Evolutionary conservation across 495 filamentous ascomycete genomes (phyloP).

Genomic region (Bombardia bombarda): DNA sequence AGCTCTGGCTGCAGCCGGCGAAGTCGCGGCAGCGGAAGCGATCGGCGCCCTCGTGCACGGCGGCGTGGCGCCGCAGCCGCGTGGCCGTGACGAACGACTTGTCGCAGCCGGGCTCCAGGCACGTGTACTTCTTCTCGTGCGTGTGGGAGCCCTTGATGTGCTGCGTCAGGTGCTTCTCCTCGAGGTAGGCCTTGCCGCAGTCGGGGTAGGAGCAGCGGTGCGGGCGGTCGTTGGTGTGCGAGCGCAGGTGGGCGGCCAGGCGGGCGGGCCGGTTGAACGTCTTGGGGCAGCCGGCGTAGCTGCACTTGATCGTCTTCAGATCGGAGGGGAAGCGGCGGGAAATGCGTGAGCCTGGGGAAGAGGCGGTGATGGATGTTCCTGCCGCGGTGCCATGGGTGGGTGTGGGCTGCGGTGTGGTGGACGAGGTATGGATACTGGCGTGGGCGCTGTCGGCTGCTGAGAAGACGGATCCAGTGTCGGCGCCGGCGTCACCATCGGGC

Average conservation of each 20-base stretch:
- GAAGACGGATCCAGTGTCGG: constrained; percentile 10
- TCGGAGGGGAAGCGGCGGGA: constrained; percentile 57
- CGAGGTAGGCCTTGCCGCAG: constrained; percentile 76
- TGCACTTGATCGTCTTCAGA: constrained; percentile 65
- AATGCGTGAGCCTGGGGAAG: constrained; percentile 47
- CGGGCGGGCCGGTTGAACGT: constrained; percentile 83
- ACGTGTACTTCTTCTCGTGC: constrained; percentile 60
- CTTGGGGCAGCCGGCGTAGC: constrained; percentile 61
- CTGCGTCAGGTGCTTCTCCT: constrained; percentile 71
- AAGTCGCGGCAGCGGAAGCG: constrained; percentile 65
- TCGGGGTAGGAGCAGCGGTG: constrained; percentile 57
- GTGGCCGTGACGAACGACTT: constrained; percentile 75
- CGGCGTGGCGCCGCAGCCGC: constrained; percentile 59
- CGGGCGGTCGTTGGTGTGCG: constrained; percentile 71
- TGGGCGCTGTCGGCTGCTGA: constrained; percentile 6
- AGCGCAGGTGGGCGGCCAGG: constrained; percentile 67
- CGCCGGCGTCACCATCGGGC: background rate
- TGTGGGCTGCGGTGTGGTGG: constrained; percentile 9
- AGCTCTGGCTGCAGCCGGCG: constrained; percentile 66
- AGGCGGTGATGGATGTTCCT: constrained; percentile 34
- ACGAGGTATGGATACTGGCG: constrained; percentile 1
- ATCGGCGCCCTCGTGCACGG: constrained; percentile 59
- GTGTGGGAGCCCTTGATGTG: constrained; percentile 80
- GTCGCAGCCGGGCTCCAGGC: constrained; percentile 59
- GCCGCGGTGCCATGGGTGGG: too few relatives aligned